Base-by-base conservation (phyloP, 495 filamentous ascomycete genomes). In the Penicillium turbatum region DNA sequence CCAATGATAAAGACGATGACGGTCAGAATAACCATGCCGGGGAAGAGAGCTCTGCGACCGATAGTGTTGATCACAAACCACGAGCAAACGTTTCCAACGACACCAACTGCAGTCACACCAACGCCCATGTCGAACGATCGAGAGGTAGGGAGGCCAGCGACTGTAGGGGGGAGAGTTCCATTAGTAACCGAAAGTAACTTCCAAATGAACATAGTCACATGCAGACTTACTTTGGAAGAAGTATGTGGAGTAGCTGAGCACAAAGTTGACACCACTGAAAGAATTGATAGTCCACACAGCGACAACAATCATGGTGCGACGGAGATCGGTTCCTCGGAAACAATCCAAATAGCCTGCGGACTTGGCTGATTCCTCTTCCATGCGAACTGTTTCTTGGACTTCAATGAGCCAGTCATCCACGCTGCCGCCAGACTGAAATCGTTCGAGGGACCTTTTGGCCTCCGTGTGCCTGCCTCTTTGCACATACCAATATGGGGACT, bases 401-500 rank as follows among this genome's bases (percentile, higher is more conserved):
- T 57, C 61, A 45, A 51, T 51, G 9, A 65, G 48, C 47, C 54
- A 46, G 49, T 44, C 30, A 19, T 60, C 48, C 2, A 42, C 24
- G 26, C 42, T 39, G 15, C 26, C 45, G 45, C 65, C 53, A 24
- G 45, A 27, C 19, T 65, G 64, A 8, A 75, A 68, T 26, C 71
- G 61, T 17, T 64, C 55, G 21, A 77, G 63, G 1, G 72, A 53
- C 1, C 44, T 15, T 2, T 60, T 56, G 9, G 75, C 75, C 2
- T 69, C 66, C 1, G 73, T 68, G 30, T 71, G 48, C n/a, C 63
- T 56, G 11, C 65, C 67, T 13, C 64, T 54, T 34, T 69, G 69
- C 15, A 77, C 72, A 55, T 74, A 74, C 71, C 74, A 78, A 16
- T 48, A 48, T 8, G 76, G 72, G 5, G 72, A 77, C 54, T 80